Base-by-base conservation (phyloP, 2,329 filamentous ascomycete species). In the Hymenoscyphus occultus region DNA sequence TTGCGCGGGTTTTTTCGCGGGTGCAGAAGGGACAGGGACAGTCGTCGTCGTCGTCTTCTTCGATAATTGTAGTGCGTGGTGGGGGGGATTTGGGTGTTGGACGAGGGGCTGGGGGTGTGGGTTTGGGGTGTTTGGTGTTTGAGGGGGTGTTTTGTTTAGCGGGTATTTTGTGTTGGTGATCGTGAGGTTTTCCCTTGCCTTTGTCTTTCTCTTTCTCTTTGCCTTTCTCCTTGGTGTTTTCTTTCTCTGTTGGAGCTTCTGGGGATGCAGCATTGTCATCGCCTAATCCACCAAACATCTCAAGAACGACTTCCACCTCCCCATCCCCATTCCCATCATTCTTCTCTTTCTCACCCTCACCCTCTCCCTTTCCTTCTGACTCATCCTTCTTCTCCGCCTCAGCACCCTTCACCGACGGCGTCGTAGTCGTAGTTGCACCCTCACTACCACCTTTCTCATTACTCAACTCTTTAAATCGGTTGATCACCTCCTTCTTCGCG, bases 381-480 rank as follows among this genome's bases (percentile, higher is more conserved):
- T 45, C 42, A 5, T 54, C 22, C 48, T 54, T 22, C 4, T 19
- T 22, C 22, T 54, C 48, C 22, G 48, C 19, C 22, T 54, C 22
- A 28, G 56, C 31, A 35, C 13, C 28, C 6, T 4, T 31, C 10
- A 22, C 13, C 5, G 54, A 56, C n/a, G 22, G 22, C 3, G 56
- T 22, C 3, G 5, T 16, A 16, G 45, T 39, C 6, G 45, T 22
- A 2, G 45, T 28, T 28, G 3, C 28, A 1, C 1, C 28, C 2
- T 0, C 28, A 2, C 3, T 3, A 28, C 28, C 9, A 35, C 35
- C 35, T 7, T 35, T 35, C 5, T 10, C 6, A 16, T 7, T n/a
- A 45, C 57, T 54, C 5, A 64, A 32, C 60, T 67, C 56, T n/a
- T 64, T 45, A 56, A 42, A 51, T 48, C 59, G 22, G 56, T 39